phyloP scores from a whole-genome alignment of 441 rosid genomes.

The Adansonia gregorii region DNA sequence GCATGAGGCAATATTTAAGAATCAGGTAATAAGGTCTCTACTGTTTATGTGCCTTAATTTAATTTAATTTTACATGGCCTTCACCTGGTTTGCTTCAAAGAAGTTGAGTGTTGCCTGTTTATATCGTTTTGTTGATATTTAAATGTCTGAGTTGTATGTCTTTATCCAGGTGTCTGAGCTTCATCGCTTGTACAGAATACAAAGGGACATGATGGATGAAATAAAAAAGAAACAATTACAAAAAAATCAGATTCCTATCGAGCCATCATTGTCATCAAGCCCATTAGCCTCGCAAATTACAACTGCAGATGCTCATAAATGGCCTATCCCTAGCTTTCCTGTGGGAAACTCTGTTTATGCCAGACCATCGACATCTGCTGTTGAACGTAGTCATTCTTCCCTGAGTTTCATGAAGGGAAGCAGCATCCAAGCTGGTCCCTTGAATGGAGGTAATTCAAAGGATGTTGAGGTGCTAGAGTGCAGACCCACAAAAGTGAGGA shows the following conservation, averaged over 20 bases:
- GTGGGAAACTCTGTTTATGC: slow-evolving; percentile 54
- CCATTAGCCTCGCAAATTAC: slow-evolving; percentile 68
- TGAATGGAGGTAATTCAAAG: slow-evolving; percentile 63
- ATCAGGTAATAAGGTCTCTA: slow-evolving; percentile 57
- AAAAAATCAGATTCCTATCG: slow-evolving; percentile 43
- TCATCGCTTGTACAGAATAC: slow-evolving; percentile 79
- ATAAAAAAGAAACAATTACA: slow-evolving; percentile 55
- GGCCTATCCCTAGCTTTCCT: slow-evolving; percentile 64
- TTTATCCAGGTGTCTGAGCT: slow-evolving; percentile 70
- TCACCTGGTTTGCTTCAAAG: neutral
- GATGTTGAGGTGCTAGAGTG: slow-evolving; percentile 58
- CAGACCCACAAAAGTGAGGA: slow-evolving; percentile 73
- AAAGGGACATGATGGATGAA: slow-evolving; percentile 76
- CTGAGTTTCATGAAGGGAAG: slow-evolving; percentile 66
- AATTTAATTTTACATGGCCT: neutral
- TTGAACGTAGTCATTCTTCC: slow-evolving; percentile 71
- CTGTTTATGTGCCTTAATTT: neutral
- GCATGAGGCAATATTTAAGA: slow-evolving; percentile 85
- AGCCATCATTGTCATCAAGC: slow-evolving; percentile 65
- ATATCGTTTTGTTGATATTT: slow-evolving; percentile 21
- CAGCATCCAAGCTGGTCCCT: slow-evolving; percentile 54
- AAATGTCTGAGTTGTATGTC: slow-evolving; percentile 25
- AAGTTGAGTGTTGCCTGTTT: slow-evolving; percentile 24
- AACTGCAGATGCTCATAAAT: slow-evolving; percentile 62
- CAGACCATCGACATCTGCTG: slow-evolving; percentile 60